Evolutionary conservation across 164 flowering plant genomes (phyloP), one percentile per base, ranked within the genome.

Genomic region (Echeveria elegans): DNA sequence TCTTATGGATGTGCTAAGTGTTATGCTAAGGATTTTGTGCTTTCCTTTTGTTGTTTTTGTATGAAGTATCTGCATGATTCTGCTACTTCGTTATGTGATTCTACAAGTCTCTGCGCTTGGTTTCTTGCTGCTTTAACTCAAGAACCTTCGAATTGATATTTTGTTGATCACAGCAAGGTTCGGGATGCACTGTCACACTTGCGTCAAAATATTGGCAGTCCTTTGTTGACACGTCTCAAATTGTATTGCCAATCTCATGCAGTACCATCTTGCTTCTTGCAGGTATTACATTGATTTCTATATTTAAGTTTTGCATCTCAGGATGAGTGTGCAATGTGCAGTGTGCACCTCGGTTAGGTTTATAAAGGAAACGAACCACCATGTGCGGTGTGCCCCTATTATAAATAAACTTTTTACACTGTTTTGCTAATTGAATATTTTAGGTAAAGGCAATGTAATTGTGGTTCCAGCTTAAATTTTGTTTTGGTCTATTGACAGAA

Each of bases 31-130:
- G 38, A 11, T 30, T 34, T 21, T 61, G 12, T 36, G 36, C 40
- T 61, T 63, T 63, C 24, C 30, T 63, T 63, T 63, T 63, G 45
- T 37, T 40, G 41, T 63, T 11, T 63, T 56, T 56, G 61, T 56
- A 56, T 63, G 66, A 63, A 47, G 66, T 63, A 41, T 63, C 66
- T 63, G 21, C 41, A 32, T 63, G 47, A 47, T 63, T 63, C 66
- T 63, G 66, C 66, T 36, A 45, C 43, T 37, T 61, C 40, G 64
- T 63, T 36, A 21, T 63, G 29, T 63, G 66, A 45, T 36, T 63
- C 29, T 63, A 21, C 66, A n/a, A 45, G 36, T 63, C 47, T 63
- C 45, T 63, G 66, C 16, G 61, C 24, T 53, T 63, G 26, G 41
- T 63, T 32, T 37, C 24, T 41, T 30, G 38, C 65, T 63, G 66